A percentile compares a stretch with the other conserved stretches of the same genome.
phyloP scores from a whole-genome alignment of 1,284 basidiomycete species.

The Tilletia indica region DNA sequence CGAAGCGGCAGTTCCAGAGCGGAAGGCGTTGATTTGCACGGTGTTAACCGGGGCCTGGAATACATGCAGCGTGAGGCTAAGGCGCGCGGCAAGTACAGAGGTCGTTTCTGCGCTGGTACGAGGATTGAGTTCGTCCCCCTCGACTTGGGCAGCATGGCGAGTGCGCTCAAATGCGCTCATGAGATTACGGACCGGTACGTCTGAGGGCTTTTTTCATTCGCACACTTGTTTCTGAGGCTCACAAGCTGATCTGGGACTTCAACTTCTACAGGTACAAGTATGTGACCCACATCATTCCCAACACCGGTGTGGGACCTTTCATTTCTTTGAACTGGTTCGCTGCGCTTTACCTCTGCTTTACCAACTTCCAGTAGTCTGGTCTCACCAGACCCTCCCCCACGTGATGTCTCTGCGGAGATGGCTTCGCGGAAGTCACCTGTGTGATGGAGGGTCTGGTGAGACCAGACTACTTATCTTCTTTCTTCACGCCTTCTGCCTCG shows the following conservation, averaged over 20 bases:
- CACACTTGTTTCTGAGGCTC: too few species aligned
- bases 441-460: too few species aligned
- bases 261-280: constrained; percentile 34
- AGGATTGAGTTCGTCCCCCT: constrained; percentile 52
- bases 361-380: constrained; percentile 47
- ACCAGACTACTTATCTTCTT: too few species aligned
- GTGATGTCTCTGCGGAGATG: too few species aligned
- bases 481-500: too few species aligned
- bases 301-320: constrained; percentile 53
- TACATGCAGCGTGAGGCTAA: constrained; percentile 36
- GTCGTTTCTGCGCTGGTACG: constrained; percentile 46
- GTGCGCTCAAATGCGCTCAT: constrained; percentile 46
- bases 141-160: constrained; percentile 53
- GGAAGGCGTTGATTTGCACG: constrained; percentile 6
- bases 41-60: constrained; percentile 23
- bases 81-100: constrained; percentile 44
- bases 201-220: too few species aligned
- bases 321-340: constrained; percentile 50
- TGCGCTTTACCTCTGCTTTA: constrained; percentile 48
- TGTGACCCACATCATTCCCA: constrained; percentile 54
- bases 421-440: too few species aligned
- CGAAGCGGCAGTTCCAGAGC: background rate
- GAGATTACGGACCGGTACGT: constrained; percentile 34
- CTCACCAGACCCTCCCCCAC: too few species aligned
- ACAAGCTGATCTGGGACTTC: background rate